These are phyloP conservation scores for Quillaja saponaria DNA, from an alignment of 306 rosid species.

Conservation along the genomic window DNA sequence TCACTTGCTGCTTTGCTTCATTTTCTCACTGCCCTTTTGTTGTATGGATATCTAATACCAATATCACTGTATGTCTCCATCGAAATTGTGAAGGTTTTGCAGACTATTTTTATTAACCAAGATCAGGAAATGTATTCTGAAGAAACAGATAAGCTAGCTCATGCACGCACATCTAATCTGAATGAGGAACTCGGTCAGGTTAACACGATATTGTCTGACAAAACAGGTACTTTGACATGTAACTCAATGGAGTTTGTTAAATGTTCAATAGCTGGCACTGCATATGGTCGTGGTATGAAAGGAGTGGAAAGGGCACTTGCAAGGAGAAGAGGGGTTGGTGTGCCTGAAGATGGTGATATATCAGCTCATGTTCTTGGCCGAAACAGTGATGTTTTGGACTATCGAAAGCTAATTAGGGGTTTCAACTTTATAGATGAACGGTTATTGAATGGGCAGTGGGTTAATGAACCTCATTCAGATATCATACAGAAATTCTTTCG, in stretches of 20 bases:
- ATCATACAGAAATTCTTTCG: constrained; percentile 63
- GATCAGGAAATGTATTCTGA: constrained; percentile 80
- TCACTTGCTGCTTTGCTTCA: constrained; percentile 62
- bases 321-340: constrained; percentile 38
- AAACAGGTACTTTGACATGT: constrained; percentile 91
- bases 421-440: constrained; percentile 83
- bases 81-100: constrained; percentile 88
- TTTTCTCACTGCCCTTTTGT: constrained; percentile 84
- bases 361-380: constrained; percentile 33
- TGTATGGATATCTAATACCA: constrained; percentile 87
- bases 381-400: constrained; percentile 30
- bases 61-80: constrained; percentile 89
- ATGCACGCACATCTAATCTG: constrained; percentile 81
- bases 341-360: constrained; percentile 32
- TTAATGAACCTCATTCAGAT: constrained; percentile 63
- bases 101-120: constrained; percentile 76
- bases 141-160: constrained; percentile 74
- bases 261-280: constrained; percentile 74
- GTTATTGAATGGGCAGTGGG: constrained; percentile 69
- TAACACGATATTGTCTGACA: constrained; percentile 76
- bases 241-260: constrained; percentile 92
- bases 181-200: constrained; percentile 95
- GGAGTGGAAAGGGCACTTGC: constrained; percentile 77
- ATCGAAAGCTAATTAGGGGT: constrained; percentile 50
- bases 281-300: constrained; percentile 73